These are phyloP conservation scores for Phialemoniopsis sp. DNA, from an alignment of 2,329 filamentous ascomycete species.

Conservation along the genomic window DNA sequence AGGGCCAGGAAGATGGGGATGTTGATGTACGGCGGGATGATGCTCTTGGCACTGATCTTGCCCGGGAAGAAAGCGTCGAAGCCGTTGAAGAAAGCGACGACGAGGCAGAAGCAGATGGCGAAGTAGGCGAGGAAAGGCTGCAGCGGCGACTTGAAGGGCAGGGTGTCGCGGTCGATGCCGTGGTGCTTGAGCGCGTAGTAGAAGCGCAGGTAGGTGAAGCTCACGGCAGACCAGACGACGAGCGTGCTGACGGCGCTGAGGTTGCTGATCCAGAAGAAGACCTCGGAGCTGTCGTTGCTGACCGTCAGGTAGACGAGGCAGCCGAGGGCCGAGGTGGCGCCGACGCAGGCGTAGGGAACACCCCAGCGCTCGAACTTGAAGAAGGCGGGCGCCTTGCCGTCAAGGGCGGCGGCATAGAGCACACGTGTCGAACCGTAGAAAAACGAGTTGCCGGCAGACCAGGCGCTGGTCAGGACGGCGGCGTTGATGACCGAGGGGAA, in stretches of 20 bases:
- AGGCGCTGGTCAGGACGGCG: slow-evolving; percentile 47
- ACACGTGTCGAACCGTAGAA: slow-evolving; percentile 25
- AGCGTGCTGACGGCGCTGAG: slow-evolving; percentile 62
- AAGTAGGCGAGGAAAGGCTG: slow-evolving; percentile 69
- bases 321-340: slow-evolving; percentile 50
- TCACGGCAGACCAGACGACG: slow-evolving; percentile 65
- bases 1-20: slow-evolving; percentile 13
- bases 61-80: slow-evolving; percentile 68
- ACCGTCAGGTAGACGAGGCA: slow-evolving; percentile 64
- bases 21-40: slow-evolving; percentile 61
- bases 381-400: slow-evolving; percentile 40
- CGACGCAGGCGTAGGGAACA: slow-evolving; percentile 28
- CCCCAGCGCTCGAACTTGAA: slow-evolving; percentile 42
- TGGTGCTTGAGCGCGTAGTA: slow-evolving; percentile 61
- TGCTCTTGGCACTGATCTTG: slow-evolving; percentile 38
- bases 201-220: slow-evolving; percentile 66
- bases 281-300: slow-evolving; percentile 2
- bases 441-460: slow-evolving; percentile 26
- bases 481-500: slow-evolving; percentile 65
- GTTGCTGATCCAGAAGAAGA: slow-evolving; percentile 16
- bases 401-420: slow-evolving; percentile 42
- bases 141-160: slow-evolving; percentile 61
- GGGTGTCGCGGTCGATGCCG: slow-evolving; percentile 56
- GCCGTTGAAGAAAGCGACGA: slow-evolving; percentile 68
- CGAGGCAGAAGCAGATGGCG: slow-evolving; percentile 53